Percentiles rank a stretch among this genome's conserved stretches.
Conservation (phyloP, 2,329 filamentous ascomycete genomes). For the Coleophoma crateriformis region DNA sequence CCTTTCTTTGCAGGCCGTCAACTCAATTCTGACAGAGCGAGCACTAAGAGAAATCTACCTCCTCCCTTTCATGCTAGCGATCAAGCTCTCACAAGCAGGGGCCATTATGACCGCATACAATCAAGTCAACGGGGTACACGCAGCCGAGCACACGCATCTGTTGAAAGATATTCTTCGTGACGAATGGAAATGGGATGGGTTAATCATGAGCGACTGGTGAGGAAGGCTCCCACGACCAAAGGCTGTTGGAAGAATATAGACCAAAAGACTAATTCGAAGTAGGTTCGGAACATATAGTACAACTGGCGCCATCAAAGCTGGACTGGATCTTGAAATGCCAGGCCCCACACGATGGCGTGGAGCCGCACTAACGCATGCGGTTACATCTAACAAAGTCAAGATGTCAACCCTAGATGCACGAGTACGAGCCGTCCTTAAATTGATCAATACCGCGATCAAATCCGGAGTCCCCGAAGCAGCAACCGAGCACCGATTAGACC, state of each 20-base stretch:
- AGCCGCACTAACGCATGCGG: constrained; percentile 3
- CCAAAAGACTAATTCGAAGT: constrained; percentile 44
- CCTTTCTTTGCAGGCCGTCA: constrained; percentile 14
- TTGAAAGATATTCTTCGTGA: constrained; percentile 31
- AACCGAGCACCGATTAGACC: constrained; percentile 7
- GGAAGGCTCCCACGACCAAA: constrained; percentile 10
- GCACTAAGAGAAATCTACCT: constrained; percentile 36
- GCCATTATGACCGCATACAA: constrained; percentile 40
- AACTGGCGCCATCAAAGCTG: constrained; percentile 40
- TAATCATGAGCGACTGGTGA: constrained; percentile 41
- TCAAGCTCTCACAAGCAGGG: constrained; percentile 32
- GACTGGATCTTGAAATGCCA: constrained; percentile 54
- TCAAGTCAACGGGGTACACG: constrained; percentile 36
- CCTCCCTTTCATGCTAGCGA: constrained; percentile 37
- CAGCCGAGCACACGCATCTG: constrained; percentile 30
- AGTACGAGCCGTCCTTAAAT: constrained; percentile 10
- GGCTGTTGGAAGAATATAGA: constrained; percentile 1
- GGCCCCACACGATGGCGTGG: constrained; percentile 31
- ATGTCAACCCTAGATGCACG: constrained; percentile 7
- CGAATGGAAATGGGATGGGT: constrained; percentile 36
- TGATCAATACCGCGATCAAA: constrained; percentile 12
- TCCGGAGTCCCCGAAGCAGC: constrained; percentile 8
- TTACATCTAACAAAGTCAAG: constrained; percentile 8
- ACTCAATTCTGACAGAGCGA: constrained; percentile 28
- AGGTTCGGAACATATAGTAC: constrained; percentile 25